Conservation (phyloP, 352 stramenopile species). For the Phytophthora capsici region DNA sequence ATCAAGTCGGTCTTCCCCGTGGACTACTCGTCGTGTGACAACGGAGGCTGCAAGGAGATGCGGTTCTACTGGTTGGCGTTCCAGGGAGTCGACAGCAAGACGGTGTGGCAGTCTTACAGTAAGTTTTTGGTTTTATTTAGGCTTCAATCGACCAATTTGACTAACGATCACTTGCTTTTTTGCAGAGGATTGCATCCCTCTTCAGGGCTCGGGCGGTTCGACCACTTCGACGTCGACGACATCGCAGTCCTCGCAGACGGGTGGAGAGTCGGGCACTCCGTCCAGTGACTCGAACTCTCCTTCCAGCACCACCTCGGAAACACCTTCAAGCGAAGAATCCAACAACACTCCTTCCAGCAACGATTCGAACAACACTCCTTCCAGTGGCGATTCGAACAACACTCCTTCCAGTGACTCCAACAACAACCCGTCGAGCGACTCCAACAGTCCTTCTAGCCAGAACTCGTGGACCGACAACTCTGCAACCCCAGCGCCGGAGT, state of each 20-base stretch:
- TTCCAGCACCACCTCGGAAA: neutral
- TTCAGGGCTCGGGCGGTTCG: constrained; percentile 8
- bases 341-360: constrained; percentile 3
- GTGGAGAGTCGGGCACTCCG: neutral
- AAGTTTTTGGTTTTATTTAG: neutral
- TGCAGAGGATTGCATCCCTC: constrained; percentile 21
- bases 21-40: constrained; percentile 39
- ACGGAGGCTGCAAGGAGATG: constrained; percentile 31
- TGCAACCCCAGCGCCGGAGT: constrained; percentile 1
- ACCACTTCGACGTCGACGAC: neutral
- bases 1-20: constrained; percentile 38
- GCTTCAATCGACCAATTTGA: too few relatives aligned
- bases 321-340: neutral
- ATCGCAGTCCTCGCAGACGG: neutral
- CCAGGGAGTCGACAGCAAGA: constrained; percentile 29
- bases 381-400: neutral
- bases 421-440: neutral
- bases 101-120: constrained; percentile 42
- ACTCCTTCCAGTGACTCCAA: constrained; percentile 1
- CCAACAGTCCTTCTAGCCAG: neutral
- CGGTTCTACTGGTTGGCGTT: constrained; percentile 46
- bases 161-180: neutral
- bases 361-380: constrained; percentile 4
- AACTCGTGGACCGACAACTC: neutral
- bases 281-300: neutral